Evolutionary conservation across 495 filamentous ascomycete genomes (phyloP).

Genomic region (Hypoxylon lenormandii): DNA sequence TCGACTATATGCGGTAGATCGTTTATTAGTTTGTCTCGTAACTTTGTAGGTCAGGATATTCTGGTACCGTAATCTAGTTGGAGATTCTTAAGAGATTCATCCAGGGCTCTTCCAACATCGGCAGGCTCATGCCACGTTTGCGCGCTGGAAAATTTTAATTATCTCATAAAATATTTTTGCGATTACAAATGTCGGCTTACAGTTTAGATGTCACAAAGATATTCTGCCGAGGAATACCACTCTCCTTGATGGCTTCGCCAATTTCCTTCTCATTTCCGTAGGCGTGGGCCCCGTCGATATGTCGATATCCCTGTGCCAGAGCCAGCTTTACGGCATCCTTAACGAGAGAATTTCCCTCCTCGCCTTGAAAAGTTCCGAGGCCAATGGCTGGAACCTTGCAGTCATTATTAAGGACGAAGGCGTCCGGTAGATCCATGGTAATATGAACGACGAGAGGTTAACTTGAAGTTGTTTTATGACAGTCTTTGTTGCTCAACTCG

Average conservation of each 20-base stretch:
- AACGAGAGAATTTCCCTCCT: constrained; percentile 43
- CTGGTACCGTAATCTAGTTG: constrained; percentile 48
- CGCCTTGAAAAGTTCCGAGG: constrained; percentile 50
- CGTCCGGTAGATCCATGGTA: no score
- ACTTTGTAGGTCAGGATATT: constrained; percentile 1
- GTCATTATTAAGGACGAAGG: constrained; percentile 43
- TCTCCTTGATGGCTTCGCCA: constrained; percentile 56
- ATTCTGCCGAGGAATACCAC: constrained; percentile 50
- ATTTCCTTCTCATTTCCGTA: constrained; percentile 59
- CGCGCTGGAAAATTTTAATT: constrained; percentile 21
- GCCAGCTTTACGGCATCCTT: constrained; percentile 53
- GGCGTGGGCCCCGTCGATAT: constrained; percentile 56
- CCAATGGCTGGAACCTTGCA: constrained; percentile 47
- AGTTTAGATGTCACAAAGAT: constrained; percentile 58
- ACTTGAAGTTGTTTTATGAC: no score
- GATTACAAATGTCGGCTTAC: constrained; percentile 16
- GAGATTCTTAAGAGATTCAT: constrained; percentile 41
- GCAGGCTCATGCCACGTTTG: constrained; percentile 51
- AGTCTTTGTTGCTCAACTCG: no score
- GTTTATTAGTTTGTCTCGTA: constrained; percentile 6
- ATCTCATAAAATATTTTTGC: no score
- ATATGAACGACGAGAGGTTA: no score
- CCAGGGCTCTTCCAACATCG: constrained; percentile 49
- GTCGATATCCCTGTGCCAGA: constrained; percentile 53
- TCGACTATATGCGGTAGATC: constrained; percentile 42